These are phyloP conservation scores for Dispira simplex DNA, from an alignment of 192 early-diverging fungal genomes.

Conservation along the genomic window DNA sequence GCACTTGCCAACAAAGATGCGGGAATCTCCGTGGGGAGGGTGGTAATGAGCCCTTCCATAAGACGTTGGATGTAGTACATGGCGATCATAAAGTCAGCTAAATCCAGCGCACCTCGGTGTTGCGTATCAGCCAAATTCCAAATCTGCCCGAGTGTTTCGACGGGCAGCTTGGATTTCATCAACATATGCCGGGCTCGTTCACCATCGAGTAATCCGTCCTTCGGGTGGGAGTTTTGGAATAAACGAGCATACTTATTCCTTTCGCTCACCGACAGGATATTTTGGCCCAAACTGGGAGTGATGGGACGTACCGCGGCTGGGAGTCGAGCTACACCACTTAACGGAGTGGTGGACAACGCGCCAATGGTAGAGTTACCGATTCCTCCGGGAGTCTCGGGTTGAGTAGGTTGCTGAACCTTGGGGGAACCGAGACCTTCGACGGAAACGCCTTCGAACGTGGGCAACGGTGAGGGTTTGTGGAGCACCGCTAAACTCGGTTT, in stretches of 20 bases:
- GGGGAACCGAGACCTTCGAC: conserved; percentile 10
- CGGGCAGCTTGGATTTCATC: conserved; percentile 61
- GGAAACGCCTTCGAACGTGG: conserved; percentile 39
- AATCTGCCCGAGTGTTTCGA: conserved; percentile 59
- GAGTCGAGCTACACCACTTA: no score
- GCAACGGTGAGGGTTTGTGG: conserved; percentile 29
- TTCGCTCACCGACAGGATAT: conserved; percentile 24
- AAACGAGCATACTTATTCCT: conserved; percentile 41
- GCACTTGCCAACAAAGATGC: conserved; percentile 29
- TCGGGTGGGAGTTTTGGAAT: conserved; percentile 38
- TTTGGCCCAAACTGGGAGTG: no score
- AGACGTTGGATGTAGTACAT: conserved; percentile 77
- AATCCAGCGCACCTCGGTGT: conserved; percentile 46
- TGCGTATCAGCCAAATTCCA: conserved; percentile 76
- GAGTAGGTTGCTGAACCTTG: not conserved
- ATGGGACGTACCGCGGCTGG: no score
- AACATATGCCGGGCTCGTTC: conserved; percentile 61
- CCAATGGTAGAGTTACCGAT: no score
- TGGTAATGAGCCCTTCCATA: conserved; percentile 51
- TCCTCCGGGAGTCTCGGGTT: not conserved
- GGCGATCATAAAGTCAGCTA: conserved; percentile 76
- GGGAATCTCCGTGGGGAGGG: conserved; percentile 57
- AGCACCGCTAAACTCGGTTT: conserved; percentile 31
- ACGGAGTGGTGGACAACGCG: not conserved
- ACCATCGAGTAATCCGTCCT: conserved; percentile 39